These are phyloP conservation scores for Trebouxia sp. DNA, from an alignment of 139 green algal species.

Conservation along the genomic window DNA sequence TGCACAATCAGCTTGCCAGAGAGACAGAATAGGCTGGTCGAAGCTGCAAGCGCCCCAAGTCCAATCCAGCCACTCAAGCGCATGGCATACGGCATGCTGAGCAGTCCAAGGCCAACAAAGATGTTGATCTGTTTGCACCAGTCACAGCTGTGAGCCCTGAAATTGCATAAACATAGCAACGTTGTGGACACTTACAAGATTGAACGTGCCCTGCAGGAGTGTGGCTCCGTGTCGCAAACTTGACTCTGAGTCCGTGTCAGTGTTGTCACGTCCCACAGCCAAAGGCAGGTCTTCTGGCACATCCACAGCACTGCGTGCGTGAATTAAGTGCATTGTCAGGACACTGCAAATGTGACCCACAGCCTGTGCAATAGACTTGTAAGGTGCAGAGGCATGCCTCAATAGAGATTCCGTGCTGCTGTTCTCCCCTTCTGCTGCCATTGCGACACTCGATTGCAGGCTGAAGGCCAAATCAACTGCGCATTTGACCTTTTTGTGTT, in stretches of 20 bases:
- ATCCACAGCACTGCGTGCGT: background rate
- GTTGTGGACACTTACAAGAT: background rate
- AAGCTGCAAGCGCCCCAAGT: conserved; percentile 23
- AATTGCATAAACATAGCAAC: background rate
- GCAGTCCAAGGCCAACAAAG: conserved; percentile 35
- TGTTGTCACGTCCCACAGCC: background rate
- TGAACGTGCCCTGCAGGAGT: conserved; percentile 27
- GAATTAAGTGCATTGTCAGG: background rate
- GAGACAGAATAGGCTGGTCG: conserved; percentile 40
- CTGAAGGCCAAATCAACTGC: too few relatives aligned
- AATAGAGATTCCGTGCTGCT: too few relatives aligned
- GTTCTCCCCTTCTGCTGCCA: too few relatives aligned
- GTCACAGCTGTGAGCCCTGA: background rate
- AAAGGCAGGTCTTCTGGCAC: background rate
- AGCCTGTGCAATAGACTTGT: too few relatives aligned
- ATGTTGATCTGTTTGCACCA: conserved; percentile 32
- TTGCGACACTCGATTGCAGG: too few relatives aligned
- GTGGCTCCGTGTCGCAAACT: background rate
- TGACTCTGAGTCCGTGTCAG: background rate
- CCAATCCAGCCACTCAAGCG: conserved; percentile 47
- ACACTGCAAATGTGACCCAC: too few relatives aligned
- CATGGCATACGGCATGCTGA: conserved; percentile 49
- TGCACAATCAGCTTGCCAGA: conserved; percentile 46
- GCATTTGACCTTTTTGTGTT: too few relatives aligned
- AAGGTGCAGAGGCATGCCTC: too few relatives aligned